phyloP scores from a whole-genome alignment of 2,329 filamentous ascomycete species.

The Trichophyton schoenleinii region DNA sequence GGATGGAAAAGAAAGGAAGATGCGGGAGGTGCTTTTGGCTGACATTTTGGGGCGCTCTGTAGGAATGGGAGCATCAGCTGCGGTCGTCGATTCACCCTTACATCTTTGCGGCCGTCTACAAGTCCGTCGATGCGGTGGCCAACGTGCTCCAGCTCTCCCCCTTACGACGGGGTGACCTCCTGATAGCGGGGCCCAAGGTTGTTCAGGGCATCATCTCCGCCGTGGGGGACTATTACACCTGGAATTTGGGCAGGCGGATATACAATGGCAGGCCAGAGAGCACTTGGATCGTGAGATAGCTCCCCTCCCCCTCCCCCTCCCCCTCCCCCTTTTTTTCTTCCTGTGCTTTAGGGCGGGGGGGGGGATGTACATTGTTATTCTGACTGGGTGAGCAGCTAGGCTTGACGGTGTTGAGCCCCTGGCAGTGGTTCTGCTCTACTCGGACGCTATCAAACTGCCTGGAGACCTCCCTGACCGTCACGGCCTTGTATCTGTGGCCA shows the following conservation, averaged over 20 bases:
- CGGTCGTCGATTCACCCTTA: constrained; percentile 85
- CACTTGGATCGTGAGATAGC: constrained; percentile 53
- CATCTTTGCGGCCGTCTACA: constrained; percentile 68
- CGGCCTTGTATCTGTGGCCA: constrained; percentile 73
- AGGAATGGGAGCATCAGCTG: constrained; percentile 89
- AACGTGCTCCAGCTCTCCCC: constrained; percentile 42
- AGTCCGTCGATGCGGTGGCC: constrained; percentile 46
- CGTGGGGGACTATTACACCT: constrained; percentile 72
- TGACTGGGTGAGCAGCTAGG: constrained; percentile 42
- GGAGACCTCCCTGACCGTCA: constrained; percentile 74
- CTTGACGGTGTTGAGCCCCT: constrained; percentile 64
- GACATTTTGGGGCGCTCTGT: background rate
- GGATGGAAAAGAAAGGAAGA: constrained; percentile 1
- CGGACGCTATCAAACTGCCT: constrained; percentile 89
- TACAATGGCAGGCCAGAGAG: constrained; percentile 57
- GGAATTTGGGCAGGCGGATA: constrained; percentile 61
- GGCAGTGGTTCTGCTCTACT: constrained; percentile 94
- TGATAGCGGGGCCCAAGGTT: constrained; percentile 61
- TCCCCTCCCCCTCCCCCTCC: background rate
- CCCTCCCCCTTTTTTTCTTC: background rate
- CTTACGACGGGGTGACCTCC: constrained; percentile 48
- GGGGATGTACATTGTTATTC: background rate
- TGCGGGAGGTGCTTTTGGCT: background rate
- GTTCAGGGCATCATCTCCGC: constrained; percentile 69
- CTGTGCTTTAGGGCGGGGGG: no score